Conservation (phyloP, 371 early-diverging fungal genomes). For the Mortierella sp. region DNA sequence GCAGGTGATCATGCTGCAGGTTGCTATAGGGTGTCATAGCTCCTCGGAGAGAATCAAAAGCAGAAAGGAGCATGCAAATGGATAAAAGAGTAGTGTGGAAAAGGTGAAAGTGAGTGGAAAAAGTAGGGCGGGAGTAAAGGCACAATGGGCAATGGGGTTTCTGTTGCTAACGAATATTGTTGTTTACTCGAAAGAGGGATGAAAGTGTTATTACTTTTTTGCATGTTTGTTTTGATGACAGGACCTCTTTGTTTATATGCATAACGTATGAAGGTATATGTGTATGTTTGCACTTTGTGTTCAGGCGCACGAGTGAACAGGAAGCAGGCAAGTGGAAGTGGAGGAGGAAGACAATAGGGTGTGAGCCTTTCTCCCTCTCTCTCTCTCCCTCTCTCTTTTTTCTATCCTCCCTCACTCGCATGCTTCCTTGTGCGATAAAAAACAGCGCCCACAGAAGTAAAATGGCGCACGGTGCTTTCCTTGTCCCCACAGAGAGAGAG, state of each 20-base stretch:
- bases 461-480: constrained; percentile 1
- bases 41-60: too few species aligned
- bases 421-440: background rate
- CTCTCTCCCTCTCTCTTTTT: background rate
- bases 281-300: background rate
- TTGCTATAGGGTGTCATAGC: too few species aligned
- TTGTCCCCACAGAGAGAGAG: background rate
- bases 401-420: background rate
- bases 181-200: background rate
- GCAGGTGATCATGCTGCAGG: background rate
- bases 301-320: background rate
- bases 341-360: background rate
- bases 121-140: background rate
- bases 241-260: background rate
- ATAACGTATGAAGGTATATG: background rate
- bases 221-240: background rate
- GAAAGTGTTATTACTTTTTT: background rate
- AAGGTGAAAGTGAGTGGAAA: background rate
- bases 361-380: background rate
- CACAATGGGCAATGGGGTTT: background rate
- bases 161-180: background rate
- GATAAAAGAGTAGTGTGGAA: background rate
- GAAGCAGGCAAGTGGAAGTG: background rate
- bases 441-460: background rate
- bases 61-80: too few species aligned